Conservation (phyloP, 148 eudicot species). For the Rhododendron mucronatum region DNA sequence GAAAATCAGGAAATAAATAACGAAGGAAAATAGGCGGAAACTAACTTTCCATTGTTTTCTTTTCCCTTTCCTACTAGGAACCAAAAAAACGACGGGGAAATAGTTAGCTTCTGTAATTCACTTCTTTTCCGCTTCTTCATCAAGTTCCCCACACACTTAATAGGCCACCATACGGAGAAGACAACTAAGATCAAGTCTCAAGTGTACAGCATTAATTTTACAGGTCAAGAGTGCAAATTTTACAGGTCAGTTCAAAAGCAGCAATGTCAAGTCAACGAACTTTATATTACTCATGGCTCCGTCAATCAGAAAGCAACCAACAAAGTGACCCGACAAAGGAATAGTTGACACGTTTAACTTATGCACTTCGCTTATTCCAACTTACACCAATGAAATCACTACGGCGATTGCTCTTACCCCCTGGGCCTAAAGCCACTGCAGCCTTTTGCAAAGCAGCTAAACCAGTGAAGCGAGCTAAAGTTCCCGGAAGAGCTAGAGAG, state of each 20-base stretch:
- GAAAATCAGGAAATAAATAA: background rate
- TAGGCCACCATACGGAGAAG: background rate
- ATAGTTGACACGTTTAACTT: background rate
- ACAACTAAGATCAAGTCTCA: background rate
- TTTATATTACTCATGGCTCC: background rate
- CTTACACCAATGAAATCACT: background rate
- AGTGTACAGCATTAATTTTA: background rate
- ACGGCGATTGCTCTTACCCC: slow-evolving; percentile 48
- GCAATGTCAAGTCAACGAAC: background rate
- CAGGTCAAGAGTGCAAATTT: background rate
- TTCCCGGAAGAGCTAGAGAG: slow-evolving; percentile 90
- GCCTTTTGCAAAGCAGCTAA: slow-evolving; percentile 67
- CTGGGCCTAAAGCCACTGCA: slow-evolving; percentile 81
- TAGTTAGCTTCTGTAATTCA: background rate
- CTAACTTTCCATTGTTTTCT: background rate
- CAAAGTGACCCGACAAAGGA: background rate
- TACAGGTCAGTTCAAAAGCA: background rate
- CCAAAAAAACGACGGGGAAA: background rate
- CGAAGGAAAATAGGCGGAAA: background rate
- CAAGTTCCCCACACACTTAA: background rate
- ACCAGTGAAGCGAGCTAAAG: slow-evolving; percentile 95
- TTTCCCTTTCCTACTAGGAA: background rate
- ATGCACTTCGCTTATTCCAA: background rate
- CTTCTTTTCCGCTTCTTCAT: background rate
- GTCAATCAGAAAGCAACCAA: background rate